These are phyloP conservation scores for Plasmodium coatneyi DNA, from an alignment of 169 alveolate genomes.

Conservation along the genomic window DNA sequence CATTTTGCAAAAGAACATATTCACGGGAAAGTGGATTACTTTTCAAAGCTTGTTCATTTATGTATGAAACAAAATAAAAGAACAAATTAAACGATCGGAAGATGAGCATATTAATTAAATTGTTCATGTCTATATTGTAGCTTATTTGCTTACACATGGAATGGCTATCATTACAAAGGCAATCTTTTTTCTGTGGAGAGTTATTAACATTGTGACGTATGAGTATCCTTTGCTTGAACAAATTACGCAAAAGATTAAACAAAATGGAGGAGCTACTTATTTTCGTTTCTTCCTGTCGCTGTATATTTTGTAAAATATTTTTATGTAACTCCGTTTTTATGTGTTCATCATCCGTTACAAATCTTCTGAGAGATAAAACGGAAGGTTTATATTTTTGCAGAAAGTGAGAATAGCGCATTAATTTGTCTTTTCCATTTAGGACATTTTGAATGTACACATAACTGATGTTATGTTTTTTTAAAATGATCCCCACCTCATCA, in stretches of 20 bases:
- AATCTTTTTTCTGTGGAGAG: neutral
- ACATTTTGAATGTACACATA: conserved; percentile 61
- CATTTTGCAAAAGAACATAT: conserved; percentile 28
- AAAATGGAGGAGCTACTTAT: conserved; percentile 15
- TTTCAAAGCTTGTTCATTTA: neutral
- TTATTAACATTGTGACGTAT: neutral
- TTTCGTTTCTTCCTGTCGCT: neutral
- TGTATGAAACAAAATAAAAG: conserved; percentile 43
- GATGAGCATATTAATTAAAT: conserved; percentile 59
- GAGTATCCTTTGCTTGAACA: conserved; percentile 2
- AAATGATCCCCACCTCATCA: conserved; percentile 68
- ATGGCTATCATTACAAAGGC: conserved; percentile 14
- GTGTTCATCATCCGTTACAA: conserved; percentile 55
- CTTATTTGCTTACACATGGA: conserved; percentile 42
- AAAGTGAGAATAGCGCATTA: conserved; percentile 64
- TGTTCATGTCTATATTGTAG: conserved; percentile 51
- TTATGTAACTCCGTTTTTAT: conserved; percentile 47
- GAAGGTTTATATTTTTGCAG: conserved; percentile 70
- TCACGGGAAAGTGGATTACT: neutral
- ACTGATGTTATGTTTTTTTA: conserved; percentile 62
- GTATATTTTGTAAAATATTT: conserved; percentile 31
- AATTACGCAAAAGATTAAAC: conserved; percentile 35
- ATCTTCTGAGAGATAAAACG: conserved; percentile 72
- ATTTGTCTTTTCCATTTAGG: conserved; percentile 49
- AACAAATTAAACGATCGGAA: conserved; percentile 72